Base-by-base conservation (phyloP, 1,284 basidiomycete species). In the Tilletia walkeri region DNA sequence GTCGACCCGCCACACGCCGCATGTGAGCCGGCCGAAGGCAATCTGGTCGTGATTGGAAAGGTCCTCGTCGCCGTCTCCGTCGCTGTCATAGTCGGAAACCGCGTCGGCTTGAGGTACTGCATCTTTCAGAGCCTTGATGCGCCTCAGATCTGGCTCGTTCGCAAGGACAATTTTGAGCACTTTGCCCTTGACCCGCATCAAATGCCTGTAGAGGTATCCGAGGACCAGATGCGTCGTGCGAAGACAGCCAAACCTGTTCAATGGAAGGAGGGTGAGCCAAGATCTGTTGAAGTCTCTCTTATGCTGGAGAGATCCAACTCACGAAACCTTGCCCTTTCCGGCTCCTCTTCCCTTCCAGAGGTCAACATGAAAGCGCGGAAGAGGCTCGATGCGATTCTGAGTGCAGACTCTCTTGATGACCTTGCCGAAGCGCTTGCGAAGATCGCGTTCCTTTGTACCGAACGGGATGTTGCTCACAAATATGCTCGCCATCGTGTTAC, bases 1-100 rank as follows among this genome's bases (percentile, higher is more conserved):
- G 20, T 63, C 59, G 59, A 63, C 59, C 39, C 59, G 59, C 59
- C 59, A 63, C 9, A 63, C 59, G 16, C 59, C 59, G n/a, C 59
- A 63, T 39, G 59, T 38, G 4, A 63, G 38, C 36, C 59, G 59
- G n/a, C 34, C 30, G 36, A 63, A 63, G 3, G 7, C 5, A 16
- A 63, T 63, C 34, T 63, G 36, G 34, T 63, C 59, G 34, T 34
- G 36, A 9, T 39, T 24, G 36, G 30, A 14, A 18, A 16, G 1
- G 34, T 63, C 59, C 50, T 53, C 50, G 18, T 24, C 24, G 24
- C 24, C 24, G 10, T 36, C 59, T 6, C 39, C 59, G 16, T 63
- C 59, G 59, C 59, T 63, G 34, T 63, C 59, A 36, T 63, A 63
- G 59, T 63, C 59, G 59, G 59, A 63, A 4, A 63, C 59, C 3